Conservation (phyloP, 495 filamentous ascomycete species). For the Venustampulla echinocandica region DNA sequence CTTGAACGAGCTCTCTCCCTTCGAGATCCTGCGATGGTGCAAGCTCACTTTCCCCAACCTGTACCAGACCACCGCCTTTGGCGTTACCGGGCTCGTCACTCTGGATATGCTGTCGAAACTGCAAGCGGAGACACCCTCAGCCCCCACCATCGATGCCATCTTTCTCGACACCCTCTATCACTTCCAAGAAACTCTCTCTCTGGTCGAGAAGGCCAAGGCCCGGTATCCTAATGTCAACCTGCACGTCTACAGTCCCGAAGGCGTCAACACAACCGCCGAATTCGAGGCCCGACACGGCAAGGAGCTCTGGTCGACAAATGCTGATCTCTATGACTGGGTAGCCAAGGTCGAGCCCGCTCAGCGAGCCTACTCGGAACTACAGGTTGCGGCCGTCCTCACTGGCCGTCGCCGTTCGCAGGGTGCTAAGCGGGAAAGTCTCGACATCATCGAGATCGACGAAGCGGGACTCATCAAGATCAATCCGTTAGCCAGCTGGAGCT, state of each 20-base stretch:
- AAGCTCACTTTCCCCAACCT: conserved; percentile 82
- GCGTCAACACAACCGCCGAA: conserved; percentile 56
- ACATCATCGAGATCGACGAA: conserved; percentile 87
- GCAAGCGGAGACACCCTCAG: conserved; percentile 53
- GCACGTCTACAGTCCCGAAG: conserved; percentile 82
- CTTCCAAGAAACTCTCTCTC: conserved; percentile 78
- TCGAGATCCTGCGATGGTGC: conserved; percentile 88
- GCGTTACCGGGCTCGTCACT: conserved; percentile 85
- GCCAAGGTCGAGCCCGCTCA: conserved; percentile 97
- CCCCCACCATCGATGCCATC: conserved; percentile 70
- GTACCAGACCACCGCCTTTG: conserved; percentile 96
- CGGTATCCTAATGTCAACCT: conserved; percentile 70
- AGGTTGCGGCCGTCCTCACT: conserved; percentile 90
- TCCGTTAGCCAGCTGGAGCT: conserved; percentile 94
- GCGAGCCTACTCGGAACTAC: conserved; percentile 79
- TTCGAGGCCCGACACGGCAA: conserved; percentile 77
- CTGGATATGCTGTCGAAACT: conserved; percentile 92
- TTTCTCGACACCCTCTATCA: conserved; percentile 97
- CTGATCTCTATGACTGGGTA: conserved; percentile 89
- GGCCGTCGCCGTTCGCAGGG: conserved; percentile 89
- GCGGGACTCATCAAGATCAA: conserved; percentile 95
- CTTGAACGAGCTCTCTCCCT: conserved; percentile 64
- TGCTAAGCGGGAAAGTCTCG: conserved; percentile 79
- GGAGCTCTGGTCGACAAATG: conserved; percentile 75
- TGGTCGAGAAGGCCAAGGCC: conserved; percentile 69